Base-by-base conservation (phyloP, 495 filamentous ascomycete species). In the Lindgomyces ingoldianus region DNA sequence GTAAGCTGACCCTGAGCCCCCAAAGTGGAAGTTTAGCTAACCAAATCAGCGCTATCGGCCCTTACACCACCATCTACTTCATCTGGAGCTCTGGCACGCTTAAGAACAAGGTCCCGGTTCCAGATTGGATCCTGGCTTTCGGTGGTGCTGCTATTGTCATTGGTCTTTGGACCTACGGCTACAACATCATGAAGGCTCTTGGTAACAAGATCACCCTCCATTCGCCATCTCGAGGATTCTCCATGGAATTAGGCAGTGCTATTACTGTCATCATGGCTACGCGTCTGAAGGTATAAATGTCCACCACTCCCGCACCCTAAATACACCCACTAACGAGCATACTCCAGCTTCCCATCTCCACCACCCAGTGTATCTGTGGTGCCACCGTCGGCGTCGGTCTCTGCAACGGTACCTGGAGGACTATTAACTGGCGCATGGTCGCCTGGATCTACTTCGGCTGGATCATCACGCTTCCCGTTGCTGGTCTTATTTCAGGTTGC, bases 31-130 rank as follows among this genome's bases (percentile, higher is more conserved):
- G n/a, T n/a, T n/a, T n/a, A n/a, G n/a, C n/a, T n/a, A n/a, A n/a
- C n/a, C n/a, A n/a, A n/a, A n/a, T n/a, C n/a, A n/a, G n/a, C n/a
- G 87, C 89, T 22, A 84, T 90, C 65, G 89, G 89, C 11, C 87
- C 87, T 25, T 88, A 82, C 74, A 82, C 87, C 36, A 87, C 83
- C 47, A 83, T 89, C 70, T 91, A 84, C 79, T 74, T 79, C 25
- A 81, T 86, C 68, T 93, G 87, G 87, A 73, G 76, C 1, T 84
- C 81, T 8, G 83, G 81, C 21, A 67, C 74, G 14, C 74, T 81
- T 0, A 62, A 73, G 14, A 71, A 77, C 67, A 86, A 83, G 70
- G 75, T 81, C 4, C 69, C 78, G 0, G 83, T 85, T 0, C 82
- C 81, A 2, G 70, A 81, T 14, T 88, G 85, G 85, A 72, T 71